Percentiles rank a stretch among this genome's conserved stretches.
Evolutionary conservation across 768 basidiomycete genomes (phyloP).

Genomic region (Leccinum imitatum): DNA sequence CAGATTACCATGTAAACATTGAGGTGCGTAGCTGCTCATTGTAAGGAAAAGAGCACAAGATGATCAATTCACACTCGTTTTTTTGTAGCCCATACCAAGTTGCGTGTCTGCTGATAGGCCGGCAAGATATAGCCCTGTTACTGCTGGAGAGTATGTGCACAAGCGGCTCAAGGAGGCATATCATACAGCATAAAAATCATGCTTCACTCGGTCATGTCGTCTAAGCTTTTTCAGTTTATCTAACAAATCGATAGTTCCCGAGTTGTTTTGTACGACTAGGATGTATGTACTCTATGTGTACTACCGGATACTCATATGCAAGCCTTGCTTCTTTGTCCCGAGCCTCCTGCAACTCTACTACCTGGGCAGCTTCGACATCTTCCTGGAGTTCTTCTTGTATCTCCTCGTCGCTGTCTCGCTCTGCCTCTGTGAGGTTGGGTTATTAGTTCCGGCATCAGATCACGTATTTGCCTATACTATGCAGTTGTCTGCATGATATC

Average conservation of each 20-base stretch:
- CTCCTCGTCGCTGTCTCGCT: slow-evolving; percentile 43
- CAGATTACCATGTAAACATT: slow-evolving; percentile 79
- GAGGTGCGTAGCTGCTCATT: slow-evolving; percentile 48
- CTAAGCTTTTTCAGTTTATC: background rate
- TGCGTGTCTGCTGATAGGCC: slow-evolving; percentile 56
- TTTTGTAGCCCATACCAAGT: slow-evolving; percentile 39
- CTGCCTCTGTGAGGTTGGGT: slow-evolving; percentile 43
- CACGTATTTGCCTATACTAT: too few species aligned
- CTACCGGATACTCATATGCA: slow-evolving; percentile 27
- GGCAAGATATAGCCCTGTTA: slow-evolving; percentile 66
- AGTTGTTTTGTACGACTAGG: too few species aligned
- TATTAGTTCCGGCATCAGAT: slow-evolving; percentile 45
- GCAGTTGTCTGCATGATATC: too few species aligned
- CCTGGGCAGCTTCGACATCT: slow-evolving; percentile 30
- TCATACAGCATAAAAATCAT: slow-evolving; percentile 6
- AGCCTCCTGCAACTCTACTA: slow-evolving; percentile 22
- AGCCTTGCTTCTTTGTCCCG: slow-evolving; percentile 24
- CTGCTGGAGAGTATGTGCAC: slow-evolving; percentile 83
- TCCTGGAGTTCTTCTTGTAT: slow-evolving; percentile 42
- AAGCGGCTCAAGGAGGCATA: slow-evolving; percentile 56
- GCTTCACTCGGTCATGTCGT: background rate
- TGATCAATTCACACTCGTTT: background rate
- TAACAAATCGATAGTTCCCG: too few species aligned
- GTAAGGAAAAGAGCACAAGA: background rate
- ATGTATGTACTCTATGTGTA: slow-evolving; percentile 15